Percentiles rank a stretch among this genome's conserved stretches.
phyloP scores from a whole-genome alignment of 345 rosid species.

The Brassica nigra region DNA sequence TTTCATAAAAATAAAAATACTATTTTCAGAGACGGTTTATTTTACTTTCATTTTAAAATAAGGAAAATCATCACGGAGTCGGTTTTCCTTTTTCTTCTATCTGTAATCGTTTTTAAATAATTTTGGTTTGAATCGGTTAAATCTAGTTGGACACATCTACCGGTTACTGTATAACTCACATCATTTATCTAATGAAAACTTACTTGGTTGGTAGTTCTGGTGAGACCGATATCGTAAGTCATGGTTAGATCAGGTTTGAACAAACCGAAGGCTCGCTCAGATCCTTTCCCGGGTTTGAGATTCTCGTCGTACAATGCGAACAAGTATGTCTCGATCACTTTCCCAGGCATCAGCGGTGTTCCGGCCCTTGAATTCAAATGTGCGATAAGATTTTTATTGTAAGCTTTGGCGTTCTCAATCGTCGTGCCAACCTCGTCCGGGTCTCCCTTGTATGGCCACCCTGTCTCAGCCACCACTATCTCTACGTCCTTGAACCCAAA shows the following conservation, averaged over 20 bases:
- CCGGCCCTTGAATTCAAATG: constrained; percentile 79
- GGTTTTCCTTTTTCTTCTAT: not conserved
- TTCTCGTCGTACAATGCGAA: constrained; percentile 88
- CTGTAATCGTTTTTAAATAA: not conserved
- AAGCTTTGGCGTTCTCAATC: constrained; percentile 82
- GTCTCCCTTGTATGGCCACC: constrained; percentile 97
- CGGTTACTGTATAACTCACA: not conserved
- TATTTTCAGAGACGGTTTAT: not conserved
- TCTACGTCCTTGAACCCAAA: constrained; percentile 77
- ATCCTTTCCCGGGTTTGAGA: constrained; percentile 76
- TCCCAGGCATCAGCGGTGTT: constrained; percentile 94
- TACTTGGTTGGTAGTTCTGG: constrained; percentile 46
- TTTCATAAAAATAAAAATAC: not conserved
- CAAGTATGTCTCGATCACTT: constrained; percentile 76
- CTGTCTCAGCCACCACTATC: constrained; percentile 91
- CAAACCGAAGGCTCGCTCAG: constrained; percentile 76
- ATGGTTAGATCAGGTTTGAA: constrained; percentile 71
- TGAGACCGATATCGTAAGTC: constrained; percentile 79
- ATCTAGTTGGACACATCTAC: not conserved
- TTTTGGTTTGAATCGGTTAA: not conserved
- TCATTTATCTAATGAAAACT: constrained; percentile 12
- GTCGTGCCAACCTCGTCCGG: constrained; percentile 65
- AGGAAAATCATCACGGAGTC: not conserved
- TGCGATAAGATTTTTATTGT: constrained; percentile 74
- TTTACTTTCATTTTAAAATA: not conserved